phyloP scores from a whole-genome alignment of 257 asterid genomes.

The Solanum habrochaites region DNA sequence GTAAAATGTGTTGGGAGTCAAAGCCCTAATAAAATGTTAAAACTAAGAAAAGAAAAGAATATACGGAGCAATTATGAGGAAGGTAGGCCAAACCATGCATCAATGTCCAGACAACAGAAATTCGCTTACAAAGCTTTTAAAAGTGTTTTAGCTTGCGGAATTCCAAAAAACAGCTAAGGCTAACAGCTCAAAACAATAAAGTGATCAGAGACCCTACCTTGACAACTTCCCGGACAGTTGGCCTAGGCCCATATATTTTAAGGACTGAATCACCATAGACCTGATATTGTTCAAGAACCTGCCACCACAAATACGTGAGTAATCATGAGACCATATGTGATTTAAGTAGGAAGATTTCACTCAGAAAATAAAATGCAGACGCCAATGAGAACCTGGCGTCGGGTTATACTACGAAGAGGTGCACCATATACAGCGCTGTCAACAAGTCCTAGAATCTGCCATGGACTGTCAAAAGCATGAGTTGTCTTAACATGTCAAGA shows the following conservation, averaged over 20 bases:
- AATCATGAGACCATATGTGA: not conserved
- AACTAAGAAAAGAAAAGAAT: not conserved
- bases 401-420: constrained; percentile 49
- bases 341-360: not conserved
- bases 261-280: constrained; percentile 65
- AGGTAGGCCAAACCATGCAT: not conserved
- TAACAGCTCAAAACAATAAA: not conserved
- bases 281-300: constrained; percentile 83
- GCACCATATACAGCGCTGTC: constrained; percentile 75
- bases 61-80: not conserved
- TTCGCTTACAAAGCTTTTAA: not conserved
- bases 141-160: not conserved
- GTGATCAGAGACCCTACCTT: constrained; percentile 28
- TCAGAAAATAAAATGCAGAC: not conserved
- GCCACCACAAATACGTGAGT: not conserved
- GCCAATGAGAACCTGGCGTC: constrained; percentile 60
- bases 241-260: constrained; percentile 46
- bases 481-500: constrained; percentile 1
- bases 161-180: not conserved
- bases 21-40: not conserved
- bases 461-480: constrained; percentile 45
- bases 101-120: no score
- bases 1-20: not conserved
- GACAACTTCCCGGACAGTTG: constrained; percentile 58
- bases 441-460: constrained; percentile 79